These are phyloP conservation scores for Exserohilum turcica DNA, from an alignment of 2,329 filamentous ascomycete species.

Conservation along the genomic window DNA sequence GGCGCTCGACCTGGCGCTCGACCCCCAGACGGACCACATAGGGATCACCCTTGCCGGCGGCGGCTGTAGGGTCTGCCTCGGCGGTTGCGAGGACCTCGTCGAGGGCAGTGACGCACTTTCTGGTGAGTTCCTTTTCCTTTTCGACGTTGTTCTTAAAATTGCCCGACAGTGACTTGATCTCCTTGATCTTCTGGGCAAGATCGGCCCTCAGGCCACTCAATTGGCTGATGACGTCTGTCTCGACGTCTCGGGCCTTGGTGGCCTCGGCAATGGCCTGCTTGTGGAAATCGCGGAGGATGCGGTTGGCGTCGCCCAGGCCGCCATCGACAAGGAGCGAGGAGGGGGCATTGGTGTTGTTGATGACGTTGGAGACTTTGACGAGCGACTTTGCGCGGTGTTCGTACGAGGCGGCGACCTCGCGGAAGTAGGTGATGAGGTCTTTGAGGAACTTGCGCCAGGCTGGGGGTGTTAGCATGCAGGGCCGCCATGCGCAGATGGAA, in stretches of 20 bases:
- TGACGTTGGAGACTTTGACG: slow-evolving; percentile 79
- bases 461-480: slow-evolving; percentile 54
- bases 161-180: slow-evolving; percentile 90
- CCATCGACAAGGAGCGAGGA: slow-evolving; percentile 76
- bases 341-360: slow-evolving; percentile 79
- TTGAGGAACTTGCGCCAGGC: slow-evolving; percentile 96
- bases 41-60: slow-evolving; percentile 87
- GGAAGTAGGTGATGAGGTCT: slow-evolving; percentile 90
- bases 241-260: slow-evolving; percentile 87
- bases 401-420: slow-evolving; percentile 87
- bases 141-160: slow-evolving; percentile 98
- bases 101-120: slow-evolving; percentile 77
- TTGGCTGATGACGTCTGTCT: slow-evolving; percentile 87
- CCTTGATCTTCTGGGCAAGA: slow-evolving; percentile 94
- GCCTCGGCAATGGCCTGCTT: slow-evolving; percentile 78
- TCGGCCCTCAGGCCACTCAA: slow-evolving; percentile 85
- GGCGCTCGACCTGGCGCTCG: slow-evolving; percentile 87
- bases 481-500: no score
- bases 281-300: slow-evolving; percentile 81
- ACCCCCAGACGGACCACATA: slow-evolving; percentile 85
- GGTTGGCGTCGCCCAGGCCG: slow-evolving; percentile 85
- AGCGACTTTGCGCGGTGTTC: slow-evolving; percentile 83
- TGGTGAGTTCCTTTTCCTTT: slow-evolving; percentile 87
- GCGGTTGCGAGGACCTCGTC: slow-evolving; percentile 80
- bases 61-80: slow-evolving; percentile 75